Evolutionary conservation across 2,329 filamentous ascomycete species (phyloP).

Genomic region (Claviceps arundinis): DNA sequence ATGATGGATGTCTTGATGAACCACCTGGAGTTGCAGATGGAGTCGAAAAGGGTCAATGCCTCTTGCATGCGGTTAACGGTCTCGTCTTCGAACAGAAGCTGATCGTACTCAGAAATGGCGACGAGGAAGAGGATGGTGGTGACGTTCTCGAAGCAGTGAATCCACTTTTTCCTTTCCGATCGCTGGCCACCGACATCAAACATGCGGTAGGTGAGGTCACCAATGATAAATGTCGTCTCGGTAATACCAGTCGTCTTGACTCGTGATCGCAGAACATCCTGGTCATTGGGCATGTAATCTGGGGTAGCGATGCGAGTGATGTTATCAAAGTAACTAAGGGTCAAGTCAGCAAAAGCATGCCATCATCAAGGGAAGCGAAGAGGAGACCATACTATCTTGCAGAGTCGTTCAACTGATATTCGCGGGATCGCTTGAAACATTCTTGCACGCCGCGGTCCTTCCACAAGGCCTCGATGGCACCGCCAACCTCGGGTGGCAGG

Average conservation of each 20-base stretch:
- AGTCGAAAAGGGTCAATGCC: conserved; percentile 74
- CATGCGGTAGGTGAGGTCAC: conserved; percentile 90
- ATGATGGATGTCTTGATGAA: conserved; percentile 86
- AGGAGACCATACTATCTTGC: conserved; percentile 61
- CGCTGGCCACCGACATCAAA: conserved; percentile 88
- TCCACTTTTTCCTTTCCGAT: conserved; percentile 95
- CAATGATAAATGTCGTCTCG: conserved; percentile 85
- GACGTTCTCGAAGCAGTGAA: conserved; percentile 95
- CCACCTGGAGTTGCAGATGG: conserved; percentile 79
- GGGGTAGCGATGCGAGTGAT: conserved; percentile 81
- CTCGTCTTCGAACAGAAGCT: conserved; percentile 90
- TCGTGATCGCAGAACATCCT: conserved; percentile 84
- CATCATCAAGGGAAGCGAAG: background rate
- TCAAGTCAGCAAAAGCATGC: conserved; percentile 18
- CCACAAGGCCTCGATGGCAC: conserved; percentile 85
- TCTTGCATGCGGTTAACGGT: conserved; percentile 93
- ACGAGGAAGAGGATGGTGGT: conserved; percentile 94
- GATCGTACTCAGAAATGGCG: conserved; percentile 94
- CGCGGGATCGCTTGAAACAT: conserved; percentile 88
- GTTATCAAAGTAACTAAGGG: conserved; percentile 78
- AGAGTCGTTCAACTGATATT: conserved; percentile 94
- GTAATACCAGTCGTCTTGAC: conserved; percentile 91
- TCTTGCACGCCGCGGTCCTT: conserved; percentile 85
- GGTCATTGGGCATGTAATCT: conserved; percentile 90
- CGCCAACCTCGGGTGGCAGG: conserved; percentile 85